These are phyloP conservation scores for Pyrenopolyporus hunteri DNA, from an alignment of 495 filamentous ascomycete genomes.

Conservation along the genomic window DNA sequence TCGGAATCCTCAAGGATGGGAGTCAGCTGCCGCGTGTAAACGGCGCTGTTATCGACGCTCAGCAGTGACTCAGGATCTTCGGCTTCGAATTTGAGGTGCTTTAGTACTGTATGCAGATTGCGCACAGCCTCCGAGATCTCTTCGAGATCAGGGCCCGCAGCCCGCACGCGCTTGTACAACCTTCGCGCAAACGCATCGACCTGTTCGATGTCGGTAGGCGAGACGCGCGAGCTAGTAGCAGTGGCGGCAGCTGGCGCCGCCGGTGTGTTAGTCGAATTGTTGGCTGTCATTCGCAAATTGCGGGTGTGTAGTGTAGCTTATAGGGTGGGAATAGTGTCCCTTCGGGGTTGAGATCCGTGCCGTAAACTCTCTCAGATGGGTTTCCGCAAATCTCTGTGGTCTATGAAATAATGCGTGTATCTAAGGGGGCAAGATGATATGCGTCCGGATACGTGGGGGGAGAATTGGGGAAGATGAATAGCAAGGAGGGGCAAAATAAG, in stretches of 20 bases:
- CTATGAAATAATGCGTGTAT: background rate
- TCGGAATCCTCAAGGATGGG: conserved; percentile 57
- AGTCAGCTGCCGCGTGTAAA: conserved; percentile 51
- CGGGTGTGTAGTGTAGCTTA: background rate
- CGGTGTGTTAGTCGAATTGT: background rate
- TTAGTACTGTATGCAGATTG: conserved; percentile 53
- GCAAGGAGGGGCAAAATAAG: background rate
- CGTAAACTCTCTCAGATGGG: background rate
- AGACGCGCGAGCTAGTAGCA: conserved; percentile 7
- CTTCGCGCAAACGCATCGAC: conserved; percentile 51
- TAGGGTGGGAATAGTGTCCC: conserved; percentile 22
- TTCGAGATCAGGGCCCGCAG: conserved; percentile 48
- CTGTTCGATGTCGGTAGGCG: conserved; percentile 46
- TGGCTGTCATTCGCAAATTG: conserved; percentile 25
- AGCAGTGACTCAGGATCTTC: conserved; percentile 57
- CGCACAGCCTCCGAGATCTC: conserved; percentile 47
- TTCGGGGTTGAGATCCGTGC: background rate
- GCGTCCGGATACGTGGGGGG: conserved; percentile 9
- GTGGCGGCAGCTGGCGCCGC: background rate
- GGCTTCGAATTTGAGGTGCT: conserved; percentile 56
- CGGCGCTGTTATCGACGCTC: conserved; percentile 41
- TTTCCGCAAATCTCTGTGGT: background rate
- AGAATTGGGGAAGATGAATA: conserved; percentile 12
- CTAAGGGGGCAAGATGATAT: background rate
- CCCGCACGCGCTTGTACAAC: conserved; percentile 46